These are phyloP conservation scores for Verbena officinalis DNA, from an alignment of 257 asterid genomes.

Conservation along the genomic window DNA sequence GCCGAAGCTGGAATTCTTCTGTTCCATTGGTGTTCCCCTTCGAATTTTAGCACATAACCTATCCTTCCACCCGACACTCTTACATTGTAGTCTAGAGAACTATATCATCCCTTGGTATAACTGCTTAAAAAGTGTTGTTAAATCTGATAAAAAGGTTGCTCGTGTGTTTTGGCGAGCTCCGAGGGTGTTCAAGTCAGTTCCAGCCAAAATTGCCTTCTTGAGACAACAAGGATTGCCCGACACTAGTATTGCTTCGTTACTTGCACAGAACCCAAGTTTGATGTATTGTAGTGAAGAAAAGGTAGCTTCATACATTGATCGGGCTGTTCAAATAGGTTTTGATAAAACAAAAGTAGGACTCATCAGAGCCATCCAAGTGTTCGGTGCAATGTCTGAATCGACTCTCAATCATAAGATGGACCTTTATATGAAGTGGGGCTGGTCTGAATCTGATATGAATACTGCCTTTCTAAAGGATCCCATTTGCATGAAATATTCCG, in stretches of 20 bases:
- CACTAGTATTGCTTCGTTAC: constrained; percentile 3
- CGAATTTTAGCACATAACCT: not conserved
- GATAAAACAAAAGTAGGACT: too few species aligned
- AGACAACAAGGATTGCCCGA: constrained; percentile 1
- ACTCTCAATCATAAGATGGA: constrained; percentile 12
- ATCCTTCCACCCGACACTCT: not conserved
- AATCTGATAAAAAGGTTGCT: too few species aligned
- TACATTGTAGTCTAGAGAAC: constrained; percentile 21
- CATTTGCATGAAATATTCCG: constrained; percentile 31
- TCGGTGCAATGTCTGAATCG: too few species aligned
- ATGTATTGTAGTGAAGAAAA: too few species aligned
- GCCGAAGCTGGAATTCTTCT: not conserved
- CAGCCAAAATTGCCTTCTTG: not conserved
- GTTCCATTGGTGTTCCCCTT: not conserved
- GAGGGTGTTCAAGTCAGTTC: not conserved
- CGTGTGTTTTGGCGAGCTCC: not conserved
- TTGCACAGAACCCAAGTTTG: too few species aligned
- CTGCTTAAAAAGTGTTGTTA: constrained; percentile 16
- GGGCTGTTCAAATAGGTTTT: too few species aligned
- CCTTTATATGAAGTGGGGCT: constrained; percentile 29
- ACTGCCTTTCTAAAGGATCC: constrained; percentile 33
- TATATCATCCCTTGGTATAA: constrained; percentile 27
- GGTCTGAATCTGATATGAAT: constrained; percentile 30
- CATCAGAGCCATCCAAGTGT: too few species aligned
- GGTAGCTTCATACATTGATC: too few species aligned